Evolutionary conservation across 192 early-diverging fungal species (phyloP), one percentile per base, ranked within the genome.

Genomic region (Rhizophagus prolifer): DNA sequence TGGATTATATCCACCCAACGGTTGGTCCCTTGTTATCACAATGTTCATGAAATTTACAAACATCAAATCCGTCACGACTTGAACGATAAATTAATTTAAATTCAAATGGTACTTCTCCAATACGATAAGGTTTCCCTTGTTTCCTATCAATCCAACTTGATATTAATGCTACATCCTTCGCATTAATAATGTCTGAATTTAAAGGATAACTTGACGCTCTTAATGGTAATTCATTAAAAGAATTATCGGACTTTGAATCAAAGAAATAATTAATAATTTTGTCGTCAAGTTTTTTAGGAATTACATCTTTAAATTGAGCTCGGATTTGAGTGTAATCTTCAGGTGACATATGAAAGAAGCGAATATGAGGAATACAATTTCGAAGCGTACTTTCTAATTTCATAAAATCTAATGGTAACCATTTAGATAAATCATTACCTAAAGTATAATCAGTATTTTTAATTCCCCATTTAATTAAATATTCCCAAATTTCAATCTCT

Each of bases 391-490:
- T 70, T 41, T 7, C 68, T 19, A 70, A 46, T 12, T n/a, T 7
- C n/a, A 16, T 41, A 8, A 70, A 44, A 41, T 70, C 68, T 10
- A 26, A 12, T n/a, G 21, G 7, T 3, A 23, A 2, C 68, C 68
- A 70, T n/a, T 25, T 50, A 12, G 36, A 28, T 46, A 36, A 36
- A 14, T 70, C 46, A 21, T 70, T 9, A 70, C 50, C 41, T 70
- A 47, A 9, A 66, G 21, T 66, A 21, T 12, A 44, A 7, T 70
- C 41, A 0, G 41, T 41, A 25, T 70, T n/a, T 13, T 30, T 9
- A 47, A 70, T 70, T 26, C 68, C 68, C 68, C 68, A 70, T 70
- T 46, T 70, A 70, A 70, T 41, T n/a, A 70, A 41, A 41, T 50
- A 46, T 16, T 70, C 36, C 68, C 68, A 70, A 26, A 70, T 70